Percentiles rank a stretch among this genome's conserved stretches.
Evolutionary conservation across 2,329 filamentous ascomycete genomes (phyloP).

Genomic region (Exophiala lecanii-corni): DNA sequence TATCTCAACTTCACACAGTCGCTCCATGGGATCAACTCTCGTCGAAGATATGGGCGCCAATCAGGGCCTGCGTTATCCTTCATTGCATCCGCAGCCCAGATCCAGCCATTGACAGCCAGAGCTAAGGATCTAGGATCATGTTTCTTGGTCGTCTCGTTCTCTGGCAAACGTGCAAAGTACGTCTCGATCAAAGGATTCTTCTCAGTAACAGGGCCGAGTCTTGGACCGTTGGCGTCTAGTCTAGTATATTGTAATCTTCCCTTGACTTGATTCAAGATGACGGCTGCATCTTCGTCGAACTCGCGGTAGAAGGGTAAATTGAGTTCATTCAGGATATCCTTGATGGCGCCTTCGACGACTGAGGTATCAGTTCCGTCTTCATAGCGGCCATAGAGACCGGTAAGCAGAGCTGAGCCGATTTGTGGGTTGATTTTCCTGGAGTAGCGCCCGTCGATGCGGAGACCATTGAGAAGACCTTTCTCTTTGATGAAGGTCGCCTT

Average conservation of each 20-base stretch:
- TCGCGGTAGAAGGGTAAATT: slow-evolving; percentile 89
- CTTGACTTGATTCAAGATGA: slow-evolving; percentile 85
- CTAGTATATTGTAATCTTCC: slow-evolving; percentile 94
- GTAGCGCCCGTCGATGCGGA: slow-evolving; percentile 75
- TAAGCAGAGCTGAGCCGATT: slow-evolving; percentile 64
- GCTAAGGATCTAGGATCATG: slow-evolving; percentile 73
- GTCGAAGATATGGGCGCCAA: slow-evolving; percentile 87
- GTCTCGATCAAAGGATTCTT: slow-evolving; percentile 81
- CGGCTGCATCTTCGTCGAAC: slow-evolving; percentile 76
- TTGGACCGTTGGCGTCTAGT: slow-evolving; percentile 87
- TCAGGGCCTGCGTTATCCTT: slow-evolving; percentile 87
- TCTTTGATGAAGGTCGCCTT: slow-evolving; percentile 60
- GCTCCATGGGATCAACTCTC: slow-evolving; percentile 96
- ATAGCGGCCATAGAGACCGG: slow-evolving; percentile 64
- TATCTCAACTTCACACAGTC: slow-evolving; percentile 98
- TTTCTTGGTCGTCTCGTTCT: slow-evolving; percentile 71
- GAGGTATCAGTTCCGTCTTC: slow-evolving; percentile 42
- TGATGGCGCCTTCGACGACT: slow-evolving; percentile 50
- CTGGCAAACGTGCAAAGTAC: slow-evolving; percentile 86
- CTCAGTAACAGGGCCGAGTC: slow-evolving; percentile 70
- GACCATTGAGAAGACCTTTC: slow-evolving; percentile 65
- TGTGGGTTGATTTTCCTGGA: slow-evolving; percentile 65
- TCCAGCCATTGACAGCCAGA: slow-evolving; percentile 95
- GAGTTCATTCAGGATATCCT: slow-evolving; percentile 69
- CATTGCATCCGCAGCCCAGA: slow-evolving; percentile 94